Conservation (phyloP, 2,329 filamentous ascomycete species). For the Ascochyta clinopodiicola region DNA sequence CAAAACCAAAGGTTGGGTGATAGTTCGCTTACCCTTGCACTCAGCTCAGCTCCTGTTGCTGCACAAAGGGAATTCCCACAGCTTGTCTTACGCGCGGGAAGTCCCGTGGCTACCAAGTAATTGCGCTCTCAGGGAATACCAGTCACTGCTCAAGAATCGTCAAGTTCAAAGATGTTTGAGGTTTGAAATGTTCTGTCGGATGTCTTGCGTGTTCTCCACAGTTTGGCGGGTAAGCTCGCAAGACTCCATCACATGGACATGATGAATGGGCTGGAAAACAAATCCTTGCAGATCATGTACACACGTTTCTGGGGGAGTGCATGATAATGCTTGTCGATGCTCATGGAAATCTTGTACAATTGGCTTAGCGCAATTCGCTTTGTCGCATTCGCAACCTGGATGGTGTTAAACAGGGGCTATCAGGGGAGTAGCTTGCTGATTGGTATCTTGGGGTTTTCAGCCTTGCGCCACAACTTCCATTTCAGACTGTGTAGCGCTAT, state of each 20-base stretch:
- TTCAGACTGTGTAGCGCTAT: conserved; percentile 15
- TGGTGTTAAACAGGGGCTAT: neutral
- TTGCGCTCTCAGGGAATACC: neutral
- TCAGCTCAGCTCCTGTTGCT: neutral
- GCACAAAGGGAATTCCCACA: neutral
- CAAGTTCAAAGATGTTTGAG: no score
- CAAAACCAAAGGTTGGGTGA: neutral
- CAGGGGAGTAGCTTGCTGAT: neutral
- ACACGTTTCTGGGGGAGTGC: neutral
- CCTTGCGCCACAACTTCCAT: conserved; percentile 27
- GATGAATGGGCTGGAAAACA: neutral
- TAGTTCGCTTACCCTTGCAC: neutral
- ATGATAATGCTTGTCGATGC: neutral
- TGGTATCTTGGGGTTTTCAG: conserved; percentile 29
- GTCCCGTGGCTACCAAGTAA: neutral
- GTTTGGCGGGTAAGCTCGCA: neutral
- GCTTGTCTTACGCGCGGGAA: neutral
- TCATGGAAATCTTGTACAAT: neutral
- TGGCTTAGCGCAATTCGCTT: neutral
- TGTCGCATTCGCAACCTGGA: conserved; percentile 3
- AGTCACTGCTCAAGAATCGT: neutral
- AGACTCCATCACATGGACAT: neutral
- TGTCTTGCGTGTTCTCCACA: neutral
- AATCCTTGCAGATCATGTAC: neutral
- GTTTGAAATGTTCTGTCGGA: neutral